Percentiles rank a stretch among this genome's conserved stretches.
These are phyloP conservation scores for Aspergillus sp. DNA, from an alignment of 2,329 filamentous ascomycete species.

Conservation along the genomic window DNA sequence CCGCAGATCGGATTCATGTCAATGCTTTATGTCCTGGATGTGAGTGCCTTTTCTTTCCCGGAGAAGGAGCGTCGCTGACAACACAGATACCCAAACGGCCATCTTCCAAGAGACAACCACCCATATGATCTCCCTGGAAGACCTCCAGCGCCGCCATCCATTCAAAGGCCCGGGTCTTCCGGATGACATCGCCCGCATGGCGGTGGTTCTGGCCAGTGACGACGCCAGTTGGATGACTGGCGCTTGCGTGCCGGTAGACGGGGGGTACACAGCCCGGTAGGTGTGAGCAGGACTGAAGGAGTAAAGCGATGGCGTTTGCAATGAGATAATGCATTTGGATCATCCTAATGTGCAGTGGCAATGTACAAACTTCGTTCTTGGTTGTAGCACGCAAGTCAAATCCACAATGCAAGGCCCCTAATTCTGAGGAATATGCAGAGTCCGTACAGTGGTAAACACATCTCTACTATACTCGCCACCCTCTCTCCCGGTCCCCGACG, in stretches of 20 bases:
- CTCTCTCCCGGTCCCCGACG: conserved; percentile 16
- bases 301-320: background rate
- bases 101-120: conserved; percentile 14
- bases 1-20: conserved; percentile 48
- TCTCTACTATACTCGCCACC: conserved; percentile 18
- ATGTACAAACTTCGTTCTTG: no score
- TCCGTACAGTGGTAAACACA: conserved; percentile 19
- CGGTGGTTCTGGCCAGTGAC: conserved; percentile 48
- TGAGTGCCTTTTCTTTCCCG: conserved; percentile 2
- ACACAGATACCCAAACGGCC: conserved; percentile 25
- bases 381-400: no score
- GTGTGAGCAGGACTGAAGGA: no score
- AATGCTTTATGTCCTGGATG: conserved; percentile 57
- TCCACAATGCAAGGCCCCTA: background rate
- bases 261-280: conserved; percentile 38
- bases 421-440: conserved; percentile 15
- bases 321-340: no score
- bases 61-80: conserved; percentile 1
- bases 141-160: conserved; percentile 20
- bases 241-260: conserved; percentile 46
- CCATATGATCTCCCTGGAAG: background rate
- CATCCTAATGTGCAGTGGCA: no score
- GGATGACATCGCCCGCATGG: conserved; percentile 39
- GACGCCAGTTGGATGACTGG: conserved; percentile 49
- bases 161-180: conserved; percentile 27